These are phyloP conservation scores for Penicillium sp. DNA, from an alignment of 2,329 filamentous ascomycete species.

Conservation along the genomic window DNA sequence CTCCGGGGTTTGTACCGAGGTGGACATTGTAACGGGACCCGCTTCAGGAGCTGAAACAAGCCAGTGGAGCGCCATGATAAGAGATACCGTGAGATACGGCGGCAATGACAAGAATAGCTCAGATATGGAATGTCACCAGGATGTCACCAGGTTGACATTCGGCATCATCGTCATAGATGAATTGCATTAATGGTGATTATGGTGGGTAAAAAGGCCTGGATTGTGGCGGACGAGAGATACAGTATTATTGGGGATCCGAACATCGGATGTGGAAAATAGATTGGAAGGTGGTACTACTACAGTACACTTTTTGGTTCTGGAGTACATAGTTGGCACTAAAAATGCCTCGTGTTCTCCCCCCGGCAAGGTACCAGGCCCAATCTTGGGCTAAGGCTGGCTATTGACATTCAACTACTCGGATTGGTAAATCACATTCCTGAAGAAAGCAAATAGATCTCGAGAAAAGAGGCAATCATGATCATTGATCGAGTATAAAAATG, in stretches of 20 bases:
- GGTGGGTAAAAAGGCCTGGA: background rate
- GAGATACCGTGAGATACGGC: slow-evolving; percentile 7
- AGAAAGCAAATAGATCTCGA: background rate
- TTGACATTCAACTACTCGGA: background rate
- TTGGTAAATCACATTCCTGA: background rate
- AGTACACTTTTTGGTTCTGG: background rate
- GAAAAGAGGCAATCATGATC: background rate
- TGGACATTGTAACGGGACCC: slow-evolving; percentile 4
- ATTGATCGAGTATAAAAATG: background rate
- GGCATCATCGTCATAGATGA: background rate
- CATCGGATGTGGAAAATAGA: background rate
- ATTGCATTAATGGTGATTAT: background rate
- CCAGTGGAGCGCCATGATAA: slow-evolving; percentile 10
- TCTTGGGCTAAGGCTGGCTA: background rate
- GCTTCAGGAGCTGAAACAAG: slow-evolving; percentile 12
- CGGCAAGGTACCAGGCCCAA: slow-evolving; percentile 2
- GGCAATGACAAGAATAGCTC: slow-evolving; percentile 6
- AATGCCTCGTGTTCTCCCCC: slow-evolving; percentile 2
- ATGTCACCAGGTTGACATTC: slow-evolving; percentile 1
- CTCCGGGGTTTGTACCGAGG: slow-evolving; percentile 20
- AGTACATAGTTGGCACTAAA: slow-evolving; percentile 6
- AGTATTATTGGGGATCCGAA: background rate
- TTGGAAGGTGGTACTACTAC: background rate
- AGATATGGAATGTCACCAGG: slow-evolving; percentile 2
- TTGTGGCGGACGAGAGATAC: background rate